A percentile compares a stretch with the other conserved stretches of the same genome.
These are phyloP conservation scores for Erodium maritimum DNA, from an alignment of 345 rosid species.

Conservation along the genomic window DNA sequence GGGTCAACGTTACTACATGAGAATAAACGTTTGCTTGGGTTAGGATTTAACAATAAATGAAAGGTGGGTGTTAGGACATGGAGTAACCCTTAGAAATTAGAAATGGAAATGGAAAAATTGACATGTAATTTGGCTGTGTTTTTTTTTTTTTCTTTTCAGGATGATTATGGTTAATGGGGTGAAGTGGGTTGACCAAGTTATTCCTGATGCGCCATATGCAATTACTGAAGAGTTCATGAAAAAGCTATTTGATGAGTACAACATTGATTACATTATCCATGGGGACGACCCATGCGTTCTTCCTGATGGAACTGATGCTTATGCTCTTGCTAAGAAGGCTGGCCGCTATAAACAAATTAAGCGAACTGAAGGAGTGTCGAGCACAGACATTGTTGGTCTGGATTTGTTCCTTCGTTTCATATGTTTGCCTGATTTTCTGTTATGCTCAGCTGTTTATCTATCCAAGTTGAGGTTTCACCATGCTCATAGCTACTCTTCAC, in stretches of 20 bases:
- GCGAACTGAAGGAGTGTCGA: conserved; percentile 76
- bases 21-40: no score
- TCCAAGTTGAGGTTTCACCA: neutral
- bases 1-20: no score
- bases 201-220: conserved; percentile 63
- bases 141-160: conserved; percentile 6
- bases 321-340: conserved; percentile 64
- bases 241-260: conserved; percentile 49
- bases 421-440: neutral
- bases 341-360: conserved; percentile 74
- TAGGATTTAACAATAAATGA: no score
- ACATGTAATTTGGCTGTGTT: neutral
- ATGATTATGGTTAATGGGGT: conserved; percentile 62
- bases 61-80: no score
- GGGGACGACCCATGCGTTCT: conserved; percentile 78
- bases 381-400: conserved; percentile 70
- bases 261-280: conserved; percentile 61
- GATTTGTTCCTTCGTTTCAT: neutral
- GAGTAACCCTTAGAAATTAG: no score
- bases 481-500: neutral
- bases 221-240: conserved; percentile 66
- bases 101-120: neutral
- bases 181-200: conserved; percentile 76
- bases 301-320: conserved; percentile 73
- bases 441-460: neutral